Evolutionary conservation across 352 stramenopile species (phyloP), one percentile per base, ranked within the genome.

Genomic region (Phytophthora aleatoria): DNA sequence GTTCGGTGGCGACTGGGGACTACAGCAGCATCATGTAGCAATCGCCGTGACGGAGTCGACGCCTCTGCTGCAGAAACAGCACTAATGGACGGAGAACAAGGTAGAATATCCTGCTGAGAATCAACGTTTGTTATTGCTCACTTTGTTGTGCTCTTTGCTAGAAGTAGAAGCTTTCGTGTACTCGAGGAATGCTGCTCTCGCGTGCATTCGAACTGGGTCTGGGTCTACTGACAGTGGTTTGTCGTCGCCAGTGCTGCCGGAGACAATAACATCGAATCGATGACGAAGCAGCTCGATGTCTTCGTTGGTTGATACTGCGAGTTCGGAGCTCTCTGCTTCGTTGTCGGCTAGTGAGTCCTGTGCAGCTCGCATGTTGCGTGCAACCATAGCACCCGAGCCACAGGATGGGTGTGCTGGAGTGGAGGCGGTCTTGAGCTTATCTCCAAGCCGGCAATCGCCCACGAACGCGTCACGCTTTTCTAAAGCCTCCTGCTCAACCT

Each of bases 381-480:
- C 76, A 16, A 76, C 76, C 20, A 84, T 87, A 27, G 82, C 66
- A 0, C 64, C 77, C 13, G 83, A 64, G 1, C 83, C 83, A 49
- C 79, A 87, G 2, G 83, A 85, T 27, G 77, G 73, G 42, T 74
- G 58, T 26, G 41, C 42, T 2, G 77, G 77, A 4, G 73, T 77
- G 35, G 76, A 59, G 3, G 62, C 48, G 1, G 45, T 35, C 36
- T 83, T 84, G 27, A 91, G 69, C 35, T 69, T 58, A 54, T 85
- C 69, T 26, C 80, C 65, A 13, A 93, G 65, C 10, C 71, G 71
- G 16, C 82, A 91, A 31, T 93, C 82, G 15, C 50, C 67, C 43
- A 85, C 70, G 28, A 90, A 93, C 1, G 63, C 67, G 2, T 58
- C 38, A 11, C 70, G 69, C 4, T 54, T 73, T 7, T 61, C 66